Conservation (phyloP, 106 monocot genomes). For the Acanthochlamys bracteata region DNA sequence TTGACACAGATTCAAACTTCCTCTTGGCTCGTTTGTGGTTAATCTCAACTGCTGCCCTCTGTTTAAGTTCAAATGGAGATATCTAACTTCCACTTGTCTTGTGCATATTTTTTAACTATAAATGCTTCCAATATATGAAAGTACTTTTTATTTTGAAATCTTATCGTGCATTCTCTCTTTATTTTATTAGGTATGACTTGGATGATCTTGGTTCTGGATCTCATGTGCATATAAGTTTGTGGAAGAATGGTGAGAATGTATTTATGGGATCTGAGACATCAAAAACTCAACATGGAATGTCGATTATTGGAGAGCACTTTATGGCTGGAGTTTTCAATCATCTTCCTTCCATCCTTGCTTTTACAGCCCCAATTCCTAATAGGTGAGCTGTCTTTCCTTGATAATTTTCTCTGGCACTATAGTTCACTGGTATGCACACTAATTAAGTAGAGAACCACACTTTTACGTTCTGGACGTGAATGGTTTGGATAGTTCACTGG, state of each 20-base stretch:
- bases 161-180: background rate
- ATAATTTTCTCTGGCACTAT: background rate
- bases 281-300: slow-evolving; percentile 73
- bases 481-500: no score
- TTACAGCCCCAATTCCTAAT: slow-evolving; percentile 85
- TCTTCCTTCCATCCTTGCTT: slow-evolving; percentile 88
- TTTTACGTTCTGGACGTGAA: no score
- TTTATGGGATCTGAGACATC: slow-evolving; percentile 69
- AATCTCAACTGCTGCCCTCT: no score
- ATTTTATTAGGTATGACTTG: slow-evolving; percentile 33
- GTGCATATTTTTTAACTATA: no score
- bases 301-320: slow-evolving; percentile 75
- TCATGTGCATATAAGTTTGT: slow-evolving; percentile 94
- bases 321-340: slow-evolving; percentile 93
- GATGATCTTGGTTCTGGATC: slow-evolving; percentile 83
- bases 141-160: background rate
- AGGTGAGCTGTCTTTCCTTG: slow-evolving; percentile 35
- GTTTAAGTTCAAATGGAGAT: no score
- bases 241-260: slow-evolving; percentile 72
- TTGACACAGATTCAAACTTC: no score
- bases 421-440: no score
- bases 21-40: no score
- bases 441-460: no score
- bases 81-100: no score
- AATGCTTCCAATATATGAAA: background rate